Evolutionary conservation across 129 eudicot genomes (phyloP), one percentile per base, ranked within the genome.

Genomic region (Kitagawia praeruptora): DNA sequence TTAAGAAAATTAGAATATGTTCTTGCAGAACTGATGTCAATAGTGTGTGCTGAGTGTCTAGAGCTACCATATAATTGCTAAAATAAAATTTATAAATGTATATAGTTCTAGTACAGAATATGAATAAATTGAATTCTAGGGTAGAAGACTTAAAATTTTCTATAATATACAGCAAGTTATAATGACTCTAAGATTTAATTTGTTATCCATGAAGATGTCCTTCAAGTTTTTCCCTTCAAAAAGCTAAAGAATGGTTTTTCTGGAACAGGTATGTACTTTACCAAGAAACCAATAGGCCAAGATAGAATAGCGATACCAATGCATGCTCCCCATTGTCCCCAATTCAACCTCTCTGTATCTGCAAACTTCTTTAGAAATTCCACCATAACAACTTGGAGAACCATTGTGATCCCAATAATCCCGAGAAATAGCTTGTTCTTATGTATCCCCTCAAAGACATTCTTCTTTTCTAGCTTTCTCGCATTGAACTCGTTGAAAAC

Each of bases 401-500:
- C 16, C 2, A 89, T 42, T 1, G 90, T 83, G 18, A 85, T 25
- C 67, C 86, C 90, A 74, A 89, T 69, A 23, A 89, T 89, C 28
- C 90, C 93, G 48, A 85, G 1, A 78, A 87, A 89, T 85, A 87
- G 27, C 83, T 69, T 81, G 72, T 87, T 89, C 80, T 51, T 85
- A 18, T 69, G 89, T 64, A 87, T 61, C 4, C 89, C 90, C 53
- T 83, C 81, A 51, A 89, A 86, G 0, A 86, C 84, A 77, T 89
- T 89, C 88, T 64, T 81, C 84, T 82, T 84, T 81, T 81, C 89
- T 49, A 75, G 85, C 81, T 79, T 83, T 42, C 93, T 78, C 11
- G 91, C 84, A 28, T 89, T 89, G 70, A 89, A 87, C 72, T 83
- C 89, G 16, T 89, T 87, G 46, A 87, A 89, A 28, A 89, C 88